Percentiles rank a stretch among this genome's conserved stretches.
These are phyloP conservation scores for Russula virescens DNA, from an alignment of 768 basidiomycete genomes.

Conservation along the genomic window DNA sequence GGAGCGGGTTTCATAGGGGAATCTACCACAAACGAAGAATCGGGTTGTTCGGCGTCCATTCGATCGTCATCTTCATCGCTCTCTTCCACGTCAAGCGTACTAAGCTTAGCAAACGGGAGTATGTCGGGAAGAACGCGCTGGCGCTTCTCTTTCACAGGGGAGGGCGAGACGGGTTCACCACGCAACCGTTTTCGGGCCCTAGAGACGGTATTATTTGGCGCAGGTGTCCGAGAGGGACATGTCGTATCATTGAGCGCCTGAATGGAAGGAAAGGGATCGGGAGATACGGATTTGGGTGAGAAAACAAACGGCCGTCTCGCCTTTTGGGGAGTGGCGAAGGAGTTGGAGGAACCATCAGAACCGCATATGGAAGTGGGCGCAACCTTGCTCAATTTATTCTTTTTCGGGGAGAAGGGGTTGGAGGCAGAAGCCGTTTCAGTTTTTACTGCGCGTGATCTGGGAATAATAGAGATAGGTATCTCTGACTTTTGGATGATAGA, in stretches of 20 bases:
- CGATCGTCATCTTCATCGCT: constrained; percentile 36
- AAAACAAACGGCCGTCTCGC: constrained; percentile 25
- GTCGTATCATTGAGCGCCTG: constrained; percentile 23
- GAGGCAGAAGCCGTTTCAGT: constrained; percentile 48
- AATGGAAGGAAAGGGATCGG: constrained; percentile 40
- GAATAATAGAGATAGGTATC: constrained; percentile 36
- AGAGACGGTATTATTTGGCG: constrained; percentile 41
- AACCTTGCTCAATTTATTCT: constrained; percentile 44
- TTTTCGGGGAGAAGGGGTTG: constrained; percentile 78
- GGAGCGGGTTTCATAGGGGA: constrained; percentile 62
- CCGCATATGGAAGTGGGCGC: constrained; percentile 15
- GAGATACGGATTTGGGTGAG: constrained; percentile 31
- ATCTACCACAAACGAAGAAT: constrained; percentile 56
- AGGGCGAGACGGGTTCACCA: constrained; percentile 79
- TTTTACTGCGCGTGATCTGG: constrained; percentile 48
- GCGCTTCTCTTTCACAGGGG: constrained; percentile 72
- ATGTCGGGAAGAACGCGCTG: constrained; percentile 46
- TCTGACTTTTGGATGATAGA: constrained; percentile 28
- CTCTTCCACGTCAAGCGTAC: constrained; percentile 26
- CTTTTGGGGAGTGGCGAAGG: constrained; percentile 33
- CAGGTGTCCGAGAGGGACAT: constrained; percentile 16
- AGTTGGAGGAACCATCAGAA: constrained; percentile 44
- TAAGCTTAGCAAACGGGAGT: constrained; percentile 35
- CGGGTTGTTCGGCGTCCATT: constrained; percentile 28
- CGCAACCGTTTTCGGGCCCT: constrained; percentile 76